phyloP scores from a whole-genome alignment of 1,284 basidiomycete species.

The Heterobasidion irregulare region DNA sequence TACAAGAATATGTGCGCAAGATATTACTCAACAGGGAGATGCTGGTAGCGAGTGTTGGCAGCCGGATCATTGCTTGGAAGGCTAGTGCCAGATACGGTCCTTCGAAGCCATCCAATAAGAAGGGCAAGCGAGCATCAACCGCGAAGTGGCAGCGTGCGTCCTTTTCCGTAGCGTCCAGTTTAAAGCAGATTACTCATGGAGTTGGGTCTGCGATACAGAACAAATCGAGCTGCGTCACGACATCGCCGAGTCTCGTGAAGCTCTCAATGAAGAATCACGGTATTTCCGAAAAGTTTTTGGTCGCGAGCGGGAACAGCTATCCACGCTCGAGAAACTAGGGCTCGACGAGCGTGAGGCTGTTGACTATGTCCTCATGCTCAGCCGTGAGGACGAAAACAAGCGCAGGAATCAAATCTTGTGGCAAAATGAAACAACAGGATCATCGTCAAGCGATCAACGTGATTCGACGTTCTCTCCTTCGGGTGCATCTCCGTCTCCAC shows the following conservation, averaged over 20 bases:
- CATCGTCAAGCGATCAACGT: conserved; percentile 6
- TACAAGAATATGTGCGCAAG: conserved; percentile 44
- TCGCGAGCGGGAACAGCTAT: conserved; percentile 48
- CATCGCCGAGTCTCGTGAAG: conserved; percentile 50
- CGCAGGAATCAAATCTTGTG: conserved; percentile 11
- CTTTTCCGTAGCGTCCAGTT: conserved; percentile 8
- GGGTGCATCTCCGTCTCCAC: conserved; percentile 4
- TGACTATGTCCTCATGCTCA: conserved; percentile 81
- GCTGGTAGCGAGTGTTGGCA: conserved; percentile 56
- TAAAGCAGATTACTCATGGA: conserved; percentile 5
- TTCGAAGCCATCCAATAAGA: conserved; percentile 17
- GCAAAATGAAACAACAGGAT: conserved; percentile 20
- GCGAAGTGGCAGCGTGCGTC: conserved; percentile 43
- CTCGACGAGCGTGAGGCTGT: conserved; percentile 73
- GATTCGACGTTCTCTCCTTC: neutral
- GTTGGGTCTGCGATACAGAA: conserved; percentile 27
- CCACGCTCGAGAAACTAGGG: conserved; percentile 54
- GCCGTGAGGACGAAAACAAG: conserved; percentile 62
- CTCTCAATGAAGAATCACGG: conserved; percentile 42
- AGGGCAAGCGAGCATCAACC: conserved; percentile 9
- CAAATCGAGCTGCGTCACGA: conserved; percentile 57
- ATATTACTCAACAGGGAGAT: conserved; percentile 59
- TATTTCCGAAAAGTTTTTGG: conserved; percentile 29
- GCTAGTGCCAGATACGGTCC: conserved; percentile 27
- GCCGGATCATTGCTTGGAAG: conserved; percentile 62